Evolutionary conservation across 306 rosid genomes (phyloP), one percentile per base, ranked within the genome.

Genomic region (Rubus parviflorus): DNA sequence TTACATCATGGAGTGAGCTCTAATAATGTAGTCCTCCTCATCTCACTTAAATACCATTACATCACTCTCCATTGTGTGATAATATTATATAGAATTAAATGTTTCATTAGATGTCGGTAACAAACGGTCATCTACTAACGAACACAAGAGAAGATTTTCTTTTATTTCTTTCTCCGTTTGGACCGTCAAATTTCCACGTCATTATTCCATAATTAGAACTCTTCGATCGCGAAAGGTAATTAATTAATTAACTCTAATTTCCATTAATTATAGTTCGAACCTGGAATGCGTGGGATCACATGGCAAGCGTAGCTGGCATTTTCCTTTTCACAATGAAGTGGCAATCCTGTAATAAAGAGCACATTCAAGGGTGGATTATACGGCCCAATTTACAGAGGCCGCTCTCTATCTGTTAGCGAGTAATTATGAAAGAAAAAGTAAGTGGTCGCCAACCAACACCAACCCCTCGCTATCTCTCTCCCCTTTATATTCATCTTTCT

Each of bases 401-500:
- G 70, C 89, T 90, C 90, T 86, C 94, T 85, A 89, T 83, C 86
- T 70, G 86, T 76, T 72, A 77, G 45, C 53, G 62, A 57, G 80
- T 15, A 81, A 81, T 81, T 78, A 87, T 79, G 79, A 45, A 78
- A 23, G 73, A 76, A 73, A 74, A 81, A 67, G 86, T 75, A 81
- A 90, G 93, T 87, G 93, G 90, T 75, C 77, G 85, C 89, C 92
- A 94, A 89, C 91, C 86, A 84, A 89, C 83, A 73, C 86, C 90
- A 75, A 75, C 82, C 79, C 23, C 46, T 46, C 70, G 22, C 60
- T 41, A 46, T 58, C 68, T 20, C 37, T 54, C 74, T 42, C 56
- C 20, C 57, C 88, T 78, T 81, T 94, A 89, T 90, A 94, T 90
- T 82, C 72, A 74, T 85, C 85, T 67, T 60, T 60, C 81, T 75